phyloP scores from a whole-genome alignment of 1,284 basidiomycete genomes.

The Pholiota adiposa region DNA sequence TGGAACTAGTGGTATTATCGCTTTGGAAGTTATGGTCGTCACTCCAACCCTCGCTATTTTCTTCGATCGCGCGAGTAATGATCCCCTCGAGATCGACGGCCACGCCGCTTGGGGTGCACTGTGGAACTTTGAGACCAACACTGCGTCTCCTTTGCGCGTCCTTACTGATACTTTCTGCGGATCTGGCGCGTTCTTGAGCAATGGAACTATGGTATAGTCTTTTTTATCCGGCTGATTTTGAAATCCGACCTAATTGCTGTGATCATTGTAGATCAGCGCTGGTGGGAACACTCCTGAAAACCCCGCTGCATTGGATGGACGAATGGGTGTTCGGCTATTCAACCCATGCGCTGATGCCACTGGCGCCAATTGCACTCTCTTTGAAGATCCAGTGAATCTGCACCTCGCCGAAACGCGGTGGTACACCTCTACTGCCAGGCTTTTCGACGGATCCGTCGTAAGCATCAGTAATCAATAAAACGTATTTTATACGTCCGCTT shows the following conservation, averaged over 20 bases:
- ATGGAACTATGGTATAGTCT: constrained; percentile 47
- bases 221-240: background rate
- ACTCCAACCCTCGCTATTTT: constrained; percentile 48
- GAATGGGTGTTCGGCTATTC: constrained; percentile 42
- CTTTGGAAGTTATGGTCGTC: constrained; percentile 51
- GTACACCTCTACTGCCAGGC: constrained; percentile 47
- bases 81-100: constrained; percentile 46
- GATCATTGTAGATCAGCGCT: constrained; percentile 38
- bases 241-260: background rate
- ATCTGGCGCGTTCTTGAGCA: constrained; percentile 50
- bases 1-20: constrained; percentile 47
- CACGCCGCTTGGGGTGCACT: constrained; percentile 52
- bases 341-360: constrained; percentile 42
- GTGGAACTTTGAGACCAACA: constrained; percentile 47
- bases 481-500: background rate
- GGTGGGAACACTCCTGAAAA: constrained; percentile 42
- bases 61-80: constrained; percentile 50
- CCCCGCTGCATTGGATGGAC: constrained; percentile 32
- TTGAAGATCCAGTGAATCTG: constrained; percentile 42
- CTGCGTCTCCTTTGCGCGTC: constrained; percentile 43
- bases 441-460: constrained; percentile 45
- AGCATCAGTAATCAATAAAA: background rate
- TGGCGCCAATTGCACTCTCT: constrained; percentile 42
- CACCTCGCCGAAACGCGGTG: constrained; percentile 45
- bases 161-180: constrained; percentile 59